These are phyloP conservation scores for Euryodendron excelsum DNA, from an alignment of 148 eudicot species.

Conservation along the genomic window DNA sequence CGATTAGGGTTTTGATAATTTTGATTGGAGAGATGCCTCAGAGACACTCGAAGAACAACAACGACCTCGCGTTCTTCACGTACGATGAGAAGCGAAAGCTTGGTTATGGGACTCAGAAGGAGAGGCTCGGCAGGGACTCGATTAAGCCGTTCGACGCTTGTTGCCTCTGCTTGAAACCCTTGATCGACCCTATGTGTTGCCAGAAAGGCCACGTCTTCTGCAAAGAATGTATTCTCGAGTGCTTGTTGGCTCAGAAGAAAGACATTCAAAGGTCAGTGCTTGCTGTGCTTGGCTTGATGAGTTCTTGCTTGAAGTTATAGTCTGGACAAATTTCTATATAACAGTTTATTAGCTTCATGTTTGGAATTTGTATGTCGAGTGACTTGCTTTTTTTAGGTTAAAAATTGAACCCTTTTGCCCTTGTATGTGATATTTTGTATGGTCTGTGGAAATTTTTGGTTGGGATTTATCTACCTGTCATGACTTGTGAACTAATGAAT, in stretches of 20 bases:
- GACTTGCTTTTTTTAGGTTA: not conserved
- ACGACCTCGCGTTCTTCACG: conserved; percentile 89
- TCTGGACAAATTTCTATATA: no score
- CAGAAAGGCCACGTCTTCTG: conserved; percentile 90
- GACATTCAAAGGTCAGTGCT: conserved; percentile 67
- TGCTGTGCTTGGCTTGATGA: not conserved
- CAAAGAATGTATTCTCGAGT: conserved; percentile 87
- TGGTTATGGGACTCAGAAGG: conserved; percentile 91
- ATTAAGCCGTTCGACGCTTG: conserved; percentile 91
- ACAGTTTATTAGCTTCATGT: not conserved
- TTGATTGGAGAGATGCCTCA: conserved; percentile 61
- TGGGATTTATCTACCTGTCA: not conserved
- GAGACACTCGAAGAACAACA: conserved; percentile 97
- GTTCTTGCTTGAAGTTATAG: not conserved
- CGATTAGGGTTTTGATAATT: not conserved
- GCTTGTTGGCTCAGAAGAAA: conserved; percentile 89
- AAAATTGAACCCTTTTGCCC: not conserved
- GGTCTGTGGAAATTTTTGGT: not conserved
- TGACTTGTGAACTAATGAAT: not conserved
- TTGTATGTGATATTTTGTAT: not conserved
- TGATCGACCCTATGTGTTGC: conserved; percentile 75
- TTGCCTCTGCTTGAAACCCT: conserved; percentile 78
- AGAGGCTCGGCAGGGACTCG: conserved; percentile 88
- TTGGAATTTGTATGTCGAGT: not conserved
- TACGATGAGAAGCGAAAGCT: conserved; percentile 90